These are phyloP conservation scores for Aspergillus pseudoviridinutans DNA, from an alignment of 2,329 filamentous ascomycete genomes.

Conservation along the genomic window DNA sequence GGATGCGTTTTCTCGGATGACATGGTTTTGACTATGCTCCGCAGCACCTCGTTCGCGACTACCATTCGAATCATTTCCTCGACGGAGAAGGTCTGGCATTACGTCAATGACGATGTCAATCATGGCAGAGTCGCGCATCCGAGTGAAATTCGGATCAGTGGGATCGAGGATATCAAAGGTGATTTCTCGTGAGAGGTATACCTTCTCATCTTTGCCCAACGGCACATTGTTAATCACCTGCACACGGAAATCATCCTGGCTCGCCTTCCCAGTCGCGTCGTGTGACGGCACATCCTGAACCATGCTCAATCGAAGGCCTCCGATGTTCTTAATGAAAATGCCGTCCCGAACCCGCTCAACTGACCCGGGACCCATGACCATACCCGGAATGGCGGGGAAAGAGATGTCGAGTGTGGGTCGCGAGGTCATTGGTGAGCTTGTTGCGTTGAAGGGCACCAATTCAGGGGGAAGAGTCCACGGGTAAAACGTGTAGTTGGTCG, in stretches of 20 bases:
- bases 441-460: conserved; percentile 71
- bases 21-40: conserved; percentile 16
- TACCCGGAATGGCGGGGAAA: conserved; percentile 56
- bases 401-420: conserved; percentile 69
- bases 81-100: conserved; percentile 32
- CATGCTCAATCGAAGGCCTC: conserved; percentile 53
- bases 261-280: conserved; percentile 8
- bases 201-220: conserved; percentile 81
- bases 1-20: conserved; percentile 18
- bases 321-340: conserved; percentile 57
- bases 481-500: conserved; percentile 78
- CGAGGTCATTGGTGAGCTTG: conserved; percentile 67
- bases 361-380: conserved; percentile 44
- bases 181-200: conserved; percentile 73
- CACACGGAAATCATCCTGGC: conserved; percentile 50
- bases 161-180: conserved; percentile 62
- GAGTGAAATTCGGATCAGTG: conserved; percentile 78
- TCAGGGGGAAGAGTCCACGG: conserved; percentile 84
- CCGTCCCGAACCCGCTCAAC: conserved; percentile 58
- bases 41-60: conserved; percentile 21
- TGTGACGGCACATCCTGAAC: conserved; percentile 42
- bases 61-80: conserved; percentile 31
- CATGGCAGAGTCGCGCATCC: conserved; percentile 67
- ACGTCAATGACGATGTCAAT: conserved; percentile 70
- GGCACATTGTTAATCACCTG: conserved; percentile 76